Evolutionary conservation across 352 stramenopile species (phyloP).

Genomic region (Phytopythium aichiense): DNA sequence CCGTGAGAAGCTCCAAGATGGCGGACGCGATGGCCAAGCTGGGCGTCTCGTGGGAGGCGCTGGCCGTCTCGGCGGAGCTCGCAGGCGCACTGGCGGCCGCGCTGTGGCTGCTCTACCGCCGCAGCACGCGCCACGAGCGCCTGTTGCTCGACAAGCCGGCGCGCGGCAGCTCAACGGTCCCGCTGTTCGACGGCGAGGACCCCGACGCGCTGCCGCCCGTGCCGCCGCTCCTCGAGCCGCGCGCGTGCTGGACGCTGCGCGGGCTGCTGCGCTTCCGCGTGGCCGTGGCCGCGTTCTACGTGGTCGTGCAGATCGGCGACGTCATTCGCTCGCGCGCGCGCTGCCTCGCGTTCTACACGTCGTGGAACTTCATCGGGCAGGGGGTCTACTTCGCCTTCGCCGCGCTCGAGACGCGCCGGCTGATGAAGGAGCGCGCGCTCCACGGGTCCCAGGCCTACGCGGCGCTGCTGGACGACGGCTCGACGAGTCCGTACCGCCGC

Average conservation of each 20-base stretch:
- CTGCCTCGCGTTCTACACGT: conserved; percentile 78
- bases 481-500: conserved; percentile 7
- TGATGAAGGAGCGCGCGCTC: conserved; percentile 18
- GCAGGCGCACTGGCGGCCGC: conserved; percentile 29
- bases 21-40: conserved; percentile 46
- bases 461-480: conserved; percentile 39
- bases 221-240: conserved; percentile 36
- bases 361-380: conserved; percentile 84
- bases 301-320: conserved; percentile 54
- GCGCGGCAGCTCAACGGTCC: neutral
- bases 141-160: conserved; percentile 16
- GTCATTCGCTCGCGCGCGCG: conserved; percentile 38
- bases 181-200: neutral
- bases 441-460: conserved; percentile 27
- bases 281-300: conserved; percentile 40
- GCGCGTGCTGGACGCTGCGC: conserved; percentile 36
- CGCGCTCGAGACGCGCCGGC: conserved; percentile 20
- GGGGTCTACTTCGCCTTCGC: conserved; percentile 52
- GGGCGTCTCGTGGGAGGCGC: conserved; percentile 39
- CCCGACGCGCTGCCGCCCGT: neutral
- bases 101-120: conserved; percentile 44
- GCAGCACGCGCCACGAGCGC: conserved; percentile 26
- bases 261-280: conserved; percentile 37
- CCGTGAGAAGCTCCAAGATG: neutral
- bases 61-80: conserved; percentile 49